Conservation (phyloP, 805 yeast species). For the Saturnispora hagleri region DNA sequence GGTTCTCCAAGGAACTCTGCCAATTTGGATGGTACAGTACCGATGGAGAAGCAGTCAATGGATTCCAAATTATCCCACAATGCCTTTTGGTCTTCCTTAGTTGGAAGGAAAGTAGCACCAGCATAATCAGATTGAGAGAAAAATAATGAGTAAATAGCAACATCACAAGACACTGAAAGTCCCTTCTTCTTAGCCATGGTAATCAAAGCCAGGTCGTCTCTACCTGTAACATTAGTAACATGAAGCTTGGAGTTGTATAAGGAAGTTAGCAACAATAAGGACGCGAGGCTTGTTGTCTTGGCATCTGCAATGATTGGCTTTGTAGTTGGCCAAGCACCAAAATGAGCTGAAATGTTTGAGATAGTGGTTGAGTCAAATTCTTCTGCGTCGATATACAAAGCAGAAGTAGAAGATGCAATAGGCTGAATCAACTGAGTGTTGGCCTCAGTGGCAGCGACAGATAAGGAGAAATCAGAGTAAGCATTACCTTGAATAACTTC, state of each 20-base stretch:
- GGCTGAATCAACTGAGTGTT: constrained; percentile 56
- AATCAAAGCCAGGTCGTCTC: constrained; percentile 75
- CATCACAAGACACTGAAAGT: constrained; percentile 82
- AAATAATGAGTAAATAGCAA: constrained; percentile 70
- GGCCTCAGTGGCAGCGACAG: constrained; percentile 71
- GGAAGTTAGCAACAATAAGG: constrained; percentile 80
- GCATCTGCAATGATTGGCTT: constrained; percentile 92
- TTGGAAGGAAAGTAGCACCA: constrained; percentile 65
- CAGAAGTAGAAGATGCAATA: constrained; percentile 59
- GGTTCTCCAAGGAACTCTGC: constrained; percentile 56
- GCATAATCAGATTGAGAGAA: constrained; percentile 64
- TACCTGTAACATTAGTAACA: constrained; percentile 74
- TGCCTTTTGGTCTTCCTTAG: constrained; percentile 69
- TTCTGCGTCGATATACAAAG: constrained; percentile 74
- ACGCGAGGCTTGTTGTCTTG: constrained; percentile 84
- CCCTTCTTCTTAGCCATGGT: constrained; percentile 78
- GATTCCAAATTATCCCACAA: constrained; percentile 68
- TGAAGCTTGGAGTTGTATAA: constrained; percentile 79
- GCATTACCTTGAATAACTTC: constrained; percentile 47
- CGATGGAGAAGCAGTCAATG: constrained; percentile 83
- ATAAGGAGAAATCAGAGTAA: constrained; percentile 72
- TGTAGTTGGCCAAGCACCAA: constrained; percentile 72
- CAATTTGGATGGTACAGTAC: constrained; percentile 64
- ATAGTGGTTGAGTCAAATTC: constrained; percentile 61
- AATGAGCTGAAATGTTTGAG: constrained; percentile 69